Conservation (phyloP, 2,329 filamentous ascomycete species). For the Neonectria faginata region DNA sequence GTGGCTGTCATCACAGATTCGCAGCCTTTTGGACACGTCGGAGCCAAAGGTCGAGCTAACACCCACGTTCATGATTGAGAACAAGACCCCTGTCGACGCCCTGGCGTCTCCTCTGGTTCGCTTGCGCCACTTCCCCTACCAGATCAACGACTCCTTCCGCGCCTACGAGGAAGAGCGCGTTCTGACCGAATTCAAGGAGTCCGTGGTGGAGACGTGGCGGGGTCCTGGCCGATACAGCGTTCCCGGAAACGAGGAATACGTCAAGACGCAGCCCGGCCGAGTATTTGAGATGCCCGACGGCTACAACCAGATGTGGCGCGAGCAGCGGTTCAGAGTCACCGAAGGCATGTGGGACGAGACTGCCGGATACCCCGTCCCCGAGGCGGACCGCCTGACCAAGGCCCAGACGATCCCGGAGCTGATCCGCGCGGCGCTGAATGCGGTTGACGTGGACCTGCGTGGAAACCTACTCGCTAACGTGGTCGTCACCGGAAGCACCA, state of each 20-base stretch:
- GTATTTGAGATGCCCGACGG: constrained; percentile 98
- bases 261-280: constrained; percentile 78
- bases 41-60: constrained; percentile 78
- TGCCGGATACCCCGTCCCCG: constrained; percentile 70
- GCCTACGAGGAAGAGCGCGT: constrained; percentile 91
- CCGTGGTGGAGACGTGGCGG: constrained; percentile 92
- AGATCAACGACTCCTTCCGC: constrained; percentile 78
- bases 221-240: constrained; percentile 76
- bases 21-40: constrained; percentile 78
- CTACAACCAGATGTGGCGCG: constrained; percentile 93
- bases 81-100: constrained; percentile 90
- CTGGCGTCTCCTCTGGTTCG: constrained; percentile 81
- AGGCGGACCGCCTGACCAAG: constrained; percentile 66
- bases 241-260: constrained; percentile 80
- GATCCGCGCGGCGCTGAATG: constrained; percentile 79
- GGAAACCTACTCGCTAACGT: constrained; percentile 88
- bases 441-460: constrained; percentile 89
- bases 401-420: constrained; percentile 86
- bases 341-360: constrained; percentile 93
- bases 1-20: constrained; percentile 90
- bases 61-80: constrained; percentile 88
- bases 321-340: constrained; percentile 85
- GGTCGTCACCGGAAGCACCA: constrained; percentile 90
- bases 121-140: constrained; percentile 75
- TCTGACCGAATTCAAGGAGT: constrained; percentile 97